A percentile compares a stretch with the other conserved stretches of the same genome.
Evolutionary conservation across 257 asterid species (phyloP).

Genomic region (Nicotiana tabacum): DNA sequence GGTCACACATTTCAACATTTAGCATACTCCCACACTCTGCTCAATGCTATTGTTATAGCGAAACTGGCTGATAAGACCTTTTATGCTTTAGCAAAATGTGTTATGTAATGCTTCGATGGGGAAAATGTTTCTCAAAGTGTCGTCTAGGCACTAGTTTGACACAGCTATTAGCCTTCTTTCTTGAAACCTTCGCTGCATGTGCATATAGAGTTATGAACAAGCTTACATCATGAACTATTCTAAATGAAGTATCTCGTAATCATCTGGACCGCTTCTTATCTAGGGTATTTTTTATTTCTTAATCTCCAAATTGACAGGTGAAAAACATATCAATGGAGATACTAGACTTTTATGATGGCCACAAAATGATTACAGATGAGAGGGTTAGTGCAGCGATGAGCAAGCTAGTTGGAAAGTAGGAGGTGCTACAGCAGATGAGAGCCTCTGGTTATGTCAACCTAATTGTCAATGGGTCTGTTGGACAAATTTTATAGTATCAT

Average conservation of each 20-base stretch:
- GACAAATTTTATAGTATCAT: background rate
- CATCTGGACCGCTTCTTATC: background rate
- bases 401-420: conserved; percentile 47
- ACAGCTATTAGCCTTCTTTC: too few relatives aligned
- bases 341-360: conserved; percentile 75
- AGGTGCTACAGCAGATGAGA: background rate
- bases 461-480: background rate
- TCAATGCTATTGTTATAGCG: too few relatives aligned
- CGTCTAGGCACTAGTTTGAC: too few relatives aligned
- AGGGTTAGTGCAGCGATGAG: conserved; percentile 58
- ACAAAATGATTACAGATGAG: conserved; percentile 71
- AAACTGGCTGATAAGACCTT: too few relatives aligned
- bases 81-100: too few relatives aligned
- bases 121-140: too few relatives aligned
- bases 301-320: conserved; percentile 42
- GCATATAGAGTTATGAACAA: background rate
- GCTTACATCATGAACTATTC: background rate
- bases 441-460: background rate
- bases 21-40: too few relatives aligned
- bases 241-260: background rate
- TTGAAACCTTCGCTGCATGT: too few relatives aligned
- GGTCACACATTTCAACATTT: too few relatives aligned
- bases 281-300: background rate
- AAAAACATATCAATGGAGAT: conserved; percentile 92
- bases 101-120: too few relatives aligned